Base-by-base conservation (phyloP, 2,329 filamentous ascomycete genomes). In the Colletotrichum tropicicola region DNA sequence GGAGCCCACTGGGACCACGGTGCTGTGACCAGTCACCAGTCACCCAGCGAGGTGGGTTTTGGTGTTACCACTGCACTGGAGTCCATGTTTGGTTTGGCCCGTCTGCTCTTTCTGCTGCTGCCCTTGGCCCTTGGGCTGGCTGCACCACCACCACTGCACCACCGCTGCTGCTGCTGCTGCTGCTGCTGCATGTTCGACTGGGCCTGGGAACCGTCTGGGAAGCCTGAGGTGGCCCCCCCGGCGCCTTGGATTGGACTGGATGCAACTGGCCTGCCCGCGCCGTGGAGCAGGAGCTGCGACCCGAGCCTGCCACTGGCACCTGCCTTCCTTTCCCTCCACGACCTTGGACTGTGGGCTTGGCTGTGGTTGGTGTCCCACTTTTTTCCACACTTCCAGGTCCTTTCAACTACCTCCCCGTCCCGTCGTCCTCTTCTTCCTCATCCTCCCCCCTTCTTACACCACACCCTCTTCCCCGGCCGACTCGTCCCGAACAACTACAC, bases 51-150 rank as follows among this genome's bases (percentile, higher is more conserved):
- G 61, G 60, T 64, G 61, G 61, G 49, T 61, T 65, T 51, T 54
- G 55, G 61, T 65, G 61, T 43, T 61, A 61, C 61, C 61, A 61
- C 61, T 61, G 57, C 61, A 51, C 45, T 58, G 59, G 56, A 55
- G 48, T 55, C 43, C 57, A 55, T 17, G 56, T 61, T 65, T 65
- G 48, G 48, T 54, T 60, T 54, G 56, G 48, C 35, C n/a, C n/a
- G n/a, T n/a, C n/a, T n/a, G n/a, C n/a, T n/a, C n/a, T n/a, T n/a
- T n/a, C n/a, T n/a, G n/a, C n/a, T n/a, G n/a, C n/a, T n/a, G n/a
- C n/a, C n/a, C n/a, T 17, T 43, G 15, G n/a, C n/a, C n/a, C 19
- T 12, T 21, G 39, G 15, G n/a, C 39, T 43, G 39, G 17, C 39
- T 43, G 39, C 32, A 35, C 32, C 32, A 35, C 32, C 32, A 35